Evolutionary conservation across 2,329 filamentous ascomycete genomes (phyloP).

Genomic region (Fusarium torreyae): DNA sequence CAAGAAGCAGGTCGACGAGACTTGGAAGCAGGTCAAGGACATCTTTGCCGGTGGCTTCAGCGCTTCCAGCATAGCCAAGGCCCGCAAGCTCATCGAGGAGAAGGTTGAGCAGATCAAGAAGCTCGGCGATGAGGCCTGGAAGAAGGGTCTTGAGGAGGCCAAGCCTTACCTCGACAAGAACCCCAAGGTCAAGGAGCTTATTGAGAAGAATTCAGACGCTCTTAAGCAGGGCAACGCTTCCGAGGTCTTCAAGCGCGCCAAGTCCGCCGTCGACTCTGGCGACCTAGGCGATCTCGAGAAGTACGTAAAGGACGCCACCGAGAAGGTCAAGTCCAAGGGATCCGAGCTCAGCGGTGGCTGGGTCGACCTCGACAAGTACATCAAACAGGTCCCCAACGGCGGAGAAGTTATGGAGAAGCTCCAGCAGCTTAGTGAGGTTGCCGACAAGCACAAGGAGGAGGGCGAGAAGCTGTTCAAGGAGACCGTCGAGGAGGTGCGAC

Average conservation of each 20-base stretch:
- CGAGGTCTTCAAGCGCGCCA: slow-evolving; percentile 75
- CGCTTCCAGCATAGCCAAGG: slow-evolving; percentile 66
- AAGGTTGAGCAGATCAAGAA: slow-evolving; percentile 77
- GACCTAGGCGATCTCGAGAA: slow-evolving; percentile 63
- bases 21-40: slow-evolving; percentile 76
- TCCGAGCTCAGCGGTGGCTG: slow-evolving; percentile 57
- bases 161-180: slow-evolving; percentile 83
- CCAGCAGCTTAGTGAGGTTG: slow-evolving; percentile 74
- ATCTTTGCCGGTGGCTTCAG: slow-evolving; percentile 74
- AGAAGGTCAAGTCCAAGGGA: slow-evolving; percentile 64
- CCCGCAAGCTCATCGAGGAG: slow-evolving; percentile 76
- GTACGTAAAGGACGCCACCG: slow-evolving; percentile 53
- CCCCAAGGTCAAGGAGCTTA: slow-evolving; percentile 79
- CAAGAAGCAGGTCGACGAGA: slow-evolving; percentile 82
- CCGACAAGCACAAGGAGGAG: slow-evolving; percentile 77
- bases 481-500: slow-evolving; percentile 75
- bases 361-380: slow-evolving; percentile 71
- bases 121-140: slow-evolving; percentile 80
- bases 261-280: slow-evolving; percentile 73
- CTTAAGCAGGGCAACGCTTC: slow-evolving; percentile 77
- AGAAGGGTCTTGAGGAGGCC: slow-evolving; percentile 78
- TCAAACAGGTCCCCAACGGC: slow-evolving; percentile 76
- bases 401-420: slow-evolving; percentile 77
- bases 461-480: slow-evolving; percentile 79
- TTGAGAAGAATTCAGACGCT: slow-evolving; percentile 78